phyloP scores from a whole-genome alignment of 441 rosid genomes.

The Biscutella laevigata region DNA sequence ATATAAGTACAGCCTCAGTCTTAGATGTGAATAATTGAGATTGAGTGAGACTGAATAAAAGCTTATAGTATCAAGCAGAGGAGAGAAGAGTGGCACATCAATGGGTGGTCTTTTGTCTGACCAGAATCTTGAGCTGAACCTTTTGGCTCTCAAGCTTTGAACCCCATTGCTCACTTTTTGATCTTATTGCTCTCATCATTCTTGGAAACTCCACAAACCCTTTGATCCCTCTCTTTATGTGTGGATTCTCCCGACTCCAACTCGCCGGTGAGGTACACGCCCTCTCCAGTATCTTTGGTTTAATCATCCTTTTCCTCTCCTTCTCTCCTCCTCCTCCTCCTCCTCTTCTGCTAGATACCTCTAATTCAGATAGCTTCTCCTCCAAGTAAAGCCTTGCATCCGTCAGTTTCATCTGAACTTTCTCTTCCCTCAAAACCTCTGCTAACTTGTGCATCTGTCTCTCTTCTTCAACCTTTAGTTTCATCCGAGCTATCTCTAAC shows the following conservation, averaged over 20 bases:
- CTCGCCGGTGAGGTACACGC: constrained; percentile 12
- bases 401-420: constrained; percentile 80
- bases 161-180: constrained; percentile 69
- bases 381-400: constrained; percentile 68
- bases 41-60: background rate
- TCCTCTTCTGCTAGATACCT: constrained; percentile 20
- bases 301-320: constrained; percentile 10
- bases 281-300: constrained; percentile 18
- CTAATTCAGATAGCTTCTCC: constrained; percentile 50
- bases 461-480: constrained; percentile 61
- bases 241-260: constrained; percentile 52
- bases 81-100: constrained; percentile 18
- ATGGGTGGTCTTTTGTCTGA: constrained; percentile 39
- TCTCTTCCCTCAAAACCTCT: constrained; percentile 68
- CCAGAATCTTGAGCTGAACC: constrained; percentile 37
- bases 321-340: constrained; percentile 32
- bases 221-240: constrained; percentile 73
- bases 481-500: constrained; percentile 44
- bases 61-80: constrained; percentile 14
- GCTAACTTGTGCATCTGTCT: constrained; percentile 67
- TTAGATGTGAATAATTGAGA: background rate
- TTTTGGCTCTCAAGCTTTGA: constrained; percentile 68
- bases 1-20: background rate
- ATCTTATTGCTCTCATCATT: constrained; percentile 57
- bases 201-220: constrained; percentile 58